A percentile compares a stretch with the other conserved stretches of the same genome.
phyloP scores from a whole-genome alignment of 2,329 filamentous ascomycete species.

The Neofusicoccum ribis region DNA sequence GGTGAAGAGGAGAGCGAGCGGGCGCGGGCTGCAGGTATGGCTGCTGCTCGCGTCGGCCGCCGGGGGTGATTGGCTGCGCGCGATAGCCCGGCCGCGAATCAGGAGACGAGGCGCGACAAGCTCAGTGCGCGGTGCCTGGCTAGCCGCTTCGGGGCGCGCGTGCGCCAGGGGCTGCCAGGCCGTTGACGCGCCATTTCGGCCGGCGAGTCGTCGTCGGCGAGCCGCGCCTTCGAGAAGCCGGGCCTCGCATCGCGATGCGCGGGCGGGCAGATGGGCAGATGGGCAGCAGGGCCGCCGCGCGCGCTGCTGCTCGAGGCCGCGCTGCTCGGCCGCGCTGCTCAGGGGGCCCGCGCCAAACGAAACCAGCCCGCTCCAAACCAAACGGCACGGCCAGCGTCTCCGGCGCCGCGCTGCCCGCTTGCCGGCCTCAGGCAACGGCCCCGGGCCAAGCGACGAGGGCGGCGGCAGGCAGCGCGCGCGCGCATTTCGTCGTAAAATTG shows the following conservation, averaged over 20 bases:
- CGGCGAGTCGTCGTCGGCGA: conserved; percentile 3
- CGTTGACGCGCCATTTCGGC: conserved; percentile 8
- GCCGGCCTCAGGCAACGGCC: background rate
- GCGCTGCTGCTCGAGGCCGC: background rate
- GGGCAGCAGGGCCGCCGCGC: background rate
- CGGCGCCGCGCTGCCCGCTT: background rate
- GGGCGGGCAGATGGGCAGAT: too few relatives aligned
- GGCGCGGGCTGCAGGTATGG: conserved; percentile 14
- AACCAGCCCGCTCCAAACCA: background rate
- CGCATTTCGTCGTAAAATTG: conserved; percentile 1
- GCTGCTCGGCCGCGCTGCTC: background rate
- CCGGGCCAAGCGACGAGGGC: background rate
- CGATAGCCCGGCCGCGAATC: conserved; percentile 3
- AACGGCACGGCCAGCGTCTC: background rate
- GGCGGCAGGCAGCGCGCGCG: background rate
- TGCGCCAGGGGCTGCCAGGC: conserved; percentile 9
- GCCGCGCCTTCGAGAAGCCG: conserved; percentile 12
- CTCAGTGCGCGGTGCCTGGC: conserved; percentile 13
- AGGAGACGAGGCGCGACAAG: conserved; percentile 13
- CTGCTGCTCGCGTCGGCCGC: conserved; percentile 10
- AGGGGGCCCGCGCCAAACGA: background rate
- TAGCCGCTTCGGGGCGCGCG: background rate
- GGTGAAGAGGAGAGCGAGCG: conserved; percentile 15
- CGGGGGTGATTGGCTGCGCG: conserved; percentile 12
- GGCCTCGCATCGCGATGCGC: background rate